Conservation (phyloP, 495 filamentous ascomycete species). For the Xylaria cubensis region DNA sequence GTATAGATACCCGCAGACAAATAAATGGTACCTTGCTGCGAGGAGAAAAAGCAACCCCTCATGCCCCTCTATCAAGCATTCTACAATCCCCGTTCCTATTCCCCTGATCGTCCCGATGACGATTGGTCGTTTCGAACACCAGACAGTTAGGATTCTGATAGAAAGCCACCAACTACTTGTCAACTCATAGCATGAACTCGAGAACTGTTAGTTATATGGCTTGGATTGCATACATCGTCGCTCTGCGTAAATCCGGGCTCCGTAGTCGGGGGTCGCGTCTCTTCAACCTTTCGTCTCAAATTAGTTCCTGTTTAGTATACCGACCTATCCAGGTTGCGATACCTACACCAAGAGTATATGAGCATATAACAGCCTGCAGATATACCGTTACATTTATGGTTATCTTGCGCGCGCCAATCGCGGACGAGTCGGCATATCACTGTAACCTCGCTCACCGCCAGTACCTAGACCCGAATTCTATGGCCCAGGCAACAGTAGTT, state of each 20-base stretch:
- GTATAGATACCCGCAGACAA: neutral
- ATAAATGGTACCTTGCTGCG: neutral
- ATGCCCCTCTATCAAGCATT: neutral
- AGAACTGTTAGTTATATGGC: neutral
- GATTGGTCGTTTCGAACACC: neutral
- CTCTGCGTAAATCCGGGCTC: conserved; percentile 4
- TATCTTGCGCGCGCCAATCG: conserved; percentile 4
- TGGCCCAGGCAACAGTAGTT: neutral
- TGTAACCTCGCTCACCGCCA: conserved; percentile 21
- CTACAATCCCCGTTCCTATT: neutral
- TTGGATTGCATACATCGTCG: neutral
- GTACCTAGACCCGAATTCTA: neutral
- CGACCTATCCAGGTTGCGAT: neutral
- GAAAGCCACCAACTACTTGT: neutral
- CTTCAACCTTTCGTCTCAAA: neutral
- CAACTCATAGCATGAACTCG: neutral
- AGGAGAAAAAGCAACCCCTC: conserved; percentile 8
- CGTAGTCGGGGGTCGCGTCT: neutral
- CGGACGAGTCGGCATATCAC: neutral
- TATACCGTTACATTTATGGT: neutral
- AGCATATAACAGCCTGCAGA: neutral
- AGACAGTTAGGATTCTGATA: conserved; percentile 2
- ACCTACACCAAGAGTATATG: neutral
- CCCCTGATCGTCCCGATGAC: conserved; percentile 10
- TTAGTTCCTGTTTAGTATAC: neutral